Evolutionary conservation across 2,329 filamentous ascomycete species (phyloP).

Genomic region (Fusarium fujikuroi): DNA sequence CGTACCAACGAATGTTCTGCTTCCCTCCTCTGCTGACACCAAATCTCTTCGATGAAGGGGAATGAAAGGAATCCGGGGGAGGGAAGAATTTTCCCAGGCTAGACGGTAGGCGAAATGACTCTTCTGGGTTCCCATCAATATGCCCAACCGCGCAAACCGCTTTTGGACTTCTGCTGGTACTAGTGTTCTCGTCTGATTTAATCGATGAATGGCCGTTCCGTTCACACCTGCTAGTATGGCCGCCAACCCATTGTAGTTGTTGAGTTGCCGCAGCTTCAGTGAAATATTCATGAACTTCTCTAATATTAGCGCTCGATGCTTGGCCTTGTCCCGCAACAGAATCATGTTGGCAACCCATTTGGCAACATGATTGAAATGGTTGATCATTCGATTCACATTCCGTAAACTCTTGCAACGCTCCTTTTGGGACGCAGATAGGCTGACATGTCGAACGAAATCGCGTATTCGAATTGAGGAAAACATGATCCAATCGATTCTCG

Average conservation of each 20-base stretch:
- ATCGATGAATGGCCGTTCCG: constrained; percentile 84
- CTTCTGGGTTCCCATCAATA: constrained; percentile 93
- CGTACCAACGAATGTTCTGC: constrained; percentile 84
- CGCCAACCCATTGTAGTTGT: constrained; percentile 98
- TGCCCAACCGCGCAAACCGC: constrained; percentile 86
- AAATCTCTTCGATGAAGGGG: constrained; percentile 90
- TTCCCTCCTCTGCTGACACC: constrained; percentile 91
- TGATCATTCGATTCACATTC: constrained; percentile 94
- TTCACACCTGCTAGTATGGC: constrained; percentile 94
- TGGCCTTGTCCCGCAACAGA: constrained; percentile 91
- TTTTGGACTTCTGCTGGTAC: constrained; percentile 79
- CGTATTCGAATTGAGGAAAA: constrained; percentile 94
- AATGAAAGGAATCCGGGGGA: constrained; percentile 92
- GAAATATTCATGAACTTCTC: constrained; percentile 97
- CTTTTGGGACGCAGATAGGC: constrained; percentile 75
- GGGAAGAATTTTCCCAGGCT: constrained; percentile 94
- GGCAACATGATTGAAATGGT: constrained; percentile 88
- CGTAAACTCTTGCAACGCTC: constrained; percentile 80
- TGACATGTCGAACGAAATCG: constrained; percentile 92
- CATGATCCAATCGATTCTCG: constrained; percentile 97
- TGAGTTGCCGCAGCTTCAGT: constrained; percentile 84
- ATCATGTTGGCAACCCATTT: constrained; percentile 87
- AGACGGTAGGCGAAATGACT: constrained; percentile 95
- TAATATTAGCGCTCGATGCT: constrained; percentile 89
- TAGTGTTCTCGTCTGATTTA: constrained; percentile 81